A percentile compares a stretch with the other conserved stretches of the same genome.
Conservation (phyloP, 176 grass and related monocot species). For the Elaeis guineensis region DNA sequence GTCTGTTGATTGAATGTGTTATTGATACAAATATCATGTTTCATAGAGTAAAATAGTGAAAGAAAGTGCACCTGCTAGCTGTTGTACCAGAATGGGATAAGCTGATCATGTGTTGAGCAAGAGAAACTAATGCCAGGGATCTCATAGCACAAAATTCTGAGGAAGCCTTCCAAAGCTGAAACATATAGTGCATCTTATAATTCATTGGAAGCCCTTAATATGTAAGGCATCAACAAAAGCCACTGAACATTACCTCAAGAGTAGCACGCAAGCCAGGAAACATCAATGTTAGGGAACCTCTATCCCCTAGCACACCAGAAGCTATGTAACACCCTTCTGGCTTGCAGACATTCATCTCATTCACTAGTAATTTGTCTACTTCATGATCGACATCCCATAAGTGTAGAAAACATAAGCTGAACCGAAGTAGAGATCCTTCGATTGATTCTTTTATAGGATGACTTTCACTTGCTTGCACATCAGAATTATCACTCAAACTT, state of each 20-base stretch:
- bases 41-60: background rate
- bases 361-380: constrained; percentile 74
- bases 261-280: constrained; percentile 75
- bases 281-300: constrained; percentile 78
- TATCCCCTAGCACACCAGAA: constrained; percentile 70
- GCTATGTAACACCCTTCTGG: constrained; percentile 79
- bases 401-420: constrained; percentile 96
- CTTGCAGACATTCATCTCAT: constrained; percentile 95
- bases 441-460: constrained; percentile 59
- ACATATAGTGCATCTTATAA: background rate
- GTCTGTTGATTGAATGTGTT: background rate
- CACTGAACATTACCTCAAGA: constrained; percentile 47
- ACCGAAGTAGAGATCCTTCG: constrained; percentile 75
- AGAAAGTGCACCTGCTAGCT: constrained; percentile 70
- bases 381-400: constrained; percentile 83
- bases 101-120: constrained; percentile 88
- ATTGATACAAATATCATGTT: background rate
- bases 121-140: constrained; percentile 80
- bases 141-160: constrained; percentile 95
- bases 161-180: constrained; percentile 94
- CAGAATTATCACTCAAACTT: constrained; percentile 28
- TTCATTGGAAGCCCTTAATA: background rate
- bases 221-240: background rate
- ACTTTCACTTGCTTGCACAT: constrained; percentile 44
- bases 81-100: constrained; percentile 68